Evolutionary conservation across 495 filamentous ascomycete species (phyloP), one percentile per base, ranked within the genome.

Genomic region (Aspergillus egyptiacus): DNA sequence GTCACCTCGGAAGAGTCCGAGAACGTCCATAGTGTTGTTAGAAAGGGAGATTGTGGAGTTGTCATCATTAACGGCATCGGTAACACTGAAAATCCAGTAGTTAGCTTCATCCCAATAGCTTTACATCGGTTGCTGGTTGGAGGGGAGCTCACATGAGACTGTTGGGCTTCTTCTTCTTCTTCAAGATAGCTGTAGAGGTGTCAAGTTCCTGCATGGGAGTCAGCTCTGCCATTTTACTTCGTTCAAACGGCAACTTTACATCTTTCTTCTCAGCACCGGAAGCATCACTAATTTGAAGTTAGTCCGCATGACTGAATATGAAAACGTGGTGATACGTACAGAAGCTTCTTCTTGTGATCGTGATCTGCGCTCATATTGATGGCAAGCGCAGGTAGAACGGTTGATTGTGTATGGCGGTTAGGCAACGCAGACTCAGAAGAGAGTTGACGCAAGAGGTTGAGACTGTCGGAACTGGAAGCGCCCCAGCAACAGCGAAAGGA

Each of bases 121-220:
- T 18, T 14, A 19, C 28, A 42, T 34, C 18, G 34, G 2, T 18
- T 15, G 44, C 27, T 24, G 34, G 2, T 18, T 15, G 44, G 5
- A 31, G 28, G 9, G 15, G 46, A 55, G 69, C 86, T 61, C 78
- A 91, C 89, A 97, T 95, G 70, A 98, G 71, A 51, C 87, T 90
- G 73, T 98, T 98, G 51, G 90, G 90, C 90, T 98, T 98, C 90
- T 98, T 98, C 83, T 98, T 98, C 80, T 96, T 96, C 76, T 95
- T 96, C 56, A 98, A 81, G 54, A 98, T 98, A 56, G 93, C 93
- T 14, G 94, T 97, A n/a, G 93, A 79, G 35, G 86, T 91, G 59
- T 95, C 91, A 61, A 96, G 85, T 53, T 84, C 83, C 89, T 94
- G 63, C 31, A 55, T 27, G 2, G 27, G 15, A 28, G 57, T 71